Conservation (phyloP, 768 basidiomycete species). For the Fomitopsis pulvina region DNA sequence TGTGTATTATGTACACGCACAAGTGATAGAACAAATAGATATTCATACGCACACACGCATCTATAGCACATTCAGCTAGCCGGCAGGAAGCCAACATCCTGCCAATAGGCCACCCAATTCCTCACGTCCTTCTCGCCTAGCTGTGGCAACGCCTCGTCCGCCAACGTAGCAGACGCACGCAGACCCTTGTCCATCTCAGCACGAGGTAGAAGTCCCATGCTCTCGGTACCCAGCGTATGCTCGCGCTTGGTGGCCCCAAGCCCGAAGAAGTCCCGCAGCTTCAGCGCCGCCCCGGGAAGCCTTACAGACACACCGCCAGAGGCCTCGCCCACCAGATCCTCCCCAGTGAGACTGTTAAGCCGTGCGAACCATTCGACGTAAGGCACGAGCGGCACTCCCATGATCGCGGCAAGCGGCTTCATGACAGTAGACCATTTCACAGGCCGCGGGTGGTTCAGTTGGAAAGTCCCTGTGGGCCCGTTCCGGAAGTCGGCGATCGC, state of each 20-base stretch:
- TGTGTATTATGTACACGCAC: too few species aligned
- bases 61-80: too few species aligned
- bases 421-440: too few species aligned
- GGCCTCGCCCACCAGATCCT: background rate
- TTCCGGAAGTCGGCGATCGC: slow-evolving; percentile 25
- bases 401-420: too few species aligned
- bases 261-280: too few species aligned
- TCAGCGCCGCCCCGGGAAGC: too few species aligned
- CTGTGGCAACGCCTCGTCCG: background rate
- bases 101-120: background rate
- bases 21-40: too few species aligned
- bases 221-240: too few species aligned
- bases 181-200: slow-evolving; percentile 4
- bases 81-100: background rate
- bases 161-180: background rate
- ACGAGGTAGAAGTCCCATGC: background rate
- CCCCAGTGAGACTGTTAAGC: slow-evolving; percentile 9
- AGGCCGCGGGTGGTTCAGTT: too few species aligned
- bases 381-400: too few species aligned
- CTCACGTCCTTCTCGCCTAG: background rate
- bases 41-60: too few species aligned
- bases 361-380: slow-evolving; percentile 27
- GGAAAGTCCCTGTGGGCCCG: slow-evolving; percentile 19
- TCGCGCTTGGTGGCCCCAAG: background rate
- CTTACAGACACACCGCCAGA: too few species aligned